These are phyloP conservation scores for Phytophthora lateralis DNA, from an alignment of 352 stramenopile species.

Conservation along the genomic window DNA sequence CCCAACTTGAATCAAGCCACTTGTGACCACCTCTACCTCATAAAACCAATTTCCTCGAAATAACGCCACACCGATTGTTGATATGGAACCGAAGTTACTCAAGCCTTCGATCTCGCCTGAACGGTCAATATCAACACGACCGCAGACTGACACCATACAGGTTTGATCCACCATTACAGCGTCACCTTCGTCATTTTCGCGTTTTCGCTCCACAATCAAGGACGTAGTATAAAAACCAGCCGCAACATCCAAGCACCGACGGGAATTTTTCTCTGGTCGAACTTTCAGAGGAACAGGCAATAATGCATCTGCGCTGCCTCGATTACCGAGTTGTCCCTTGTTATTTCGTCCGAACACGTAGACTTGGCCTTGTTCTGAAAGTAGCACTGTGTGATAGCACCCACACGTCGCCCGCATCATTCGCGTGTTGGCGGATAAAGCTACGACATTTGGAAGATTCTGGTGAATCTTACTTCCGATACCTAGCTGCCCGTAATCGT, in stretches of 20 bases:
- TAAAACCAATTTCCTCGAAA: slow-evolving; percentile 94
- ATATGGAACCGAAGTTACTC: slow-evolving; percentile 90
- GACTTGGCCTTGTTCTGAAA: slow-evolving; percentile 85
- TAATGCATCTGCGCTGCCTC: slow-evolving; percentile 81
- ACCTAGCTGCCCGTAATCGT: slow-evolving; percentile 88
- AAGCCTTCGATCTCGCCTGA: slow-evolving; percentile 87
- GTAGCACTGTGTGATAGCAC: slow-evolving; percentile 86
- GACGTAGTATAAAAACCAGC: slow-evolving; percentile 90
- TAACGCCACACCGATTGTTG: slow-evolving; percentile 72
- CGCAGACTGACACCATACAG: slow-evolving; percentile 70
- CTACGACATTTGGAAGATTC: slow-evolving; percentile 70
- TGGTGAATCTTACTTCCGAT: slow-evolving; percentile 88
- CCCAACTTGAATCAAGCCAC: slow-evolving; percentile 92
- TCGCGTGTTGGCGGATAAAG: slow-evolving; percentile 67
- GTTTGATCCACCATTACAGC: slow-evolving; percentile 63
- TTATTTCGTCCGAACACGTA: slow-evolving; percentile 90
- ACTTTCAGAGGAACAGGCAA: slow-evolving; percentile 84
- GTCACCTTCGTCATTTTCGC: slow-evolving; percentile 82
- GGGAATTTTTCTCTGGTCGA: slow-evolving; percentile 78
- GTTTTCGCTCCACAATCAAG: slow-evolving; percentile 83
- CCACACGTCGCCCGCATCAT: slow-evolving; percentile 82
- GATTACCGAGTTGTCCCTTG: slow-evolving; percentile 88
- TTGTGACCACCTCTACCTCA: slow-evolving; percentile 91
- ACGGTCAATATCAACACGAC: slow-evolving; percentile 85
- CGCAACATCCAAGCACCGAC: slow-evolving; percentile 80